Percentiles rank a stretch among this genome's conserved stretches.
Evolutionary conservation across 2,329 filamentous ascomycete genomes (phyloP).

Genomic region (Arthrobotrys musiformis): DNA sequence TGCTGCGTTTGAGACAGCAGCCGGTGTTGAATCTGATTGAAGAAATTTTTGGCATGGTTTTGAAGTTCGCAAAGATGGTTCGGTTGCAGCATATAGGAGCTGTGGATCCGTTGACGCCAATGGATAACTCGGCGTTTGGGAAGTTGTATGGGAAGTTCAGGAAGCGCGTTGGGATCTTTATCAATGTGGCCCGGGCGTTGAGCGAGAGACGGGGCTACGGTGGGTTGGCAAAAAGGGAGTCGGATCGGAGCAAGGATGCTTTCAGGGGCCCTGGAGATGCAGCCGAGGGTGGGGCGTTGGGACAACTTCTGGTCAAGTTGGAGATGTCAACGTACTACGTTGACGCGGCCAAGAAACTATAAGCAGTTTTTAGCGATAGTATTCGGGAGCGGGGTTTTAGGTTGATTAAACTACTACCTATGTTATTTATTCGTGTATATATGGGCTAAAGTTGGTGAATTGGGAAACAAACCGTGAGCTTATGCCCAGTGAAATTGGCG

Average conservation of each 20-base stretch:
- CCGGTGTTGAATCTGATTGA: conserved; percentile 79
- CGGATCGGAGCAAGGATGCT: conserved; percentile 61
- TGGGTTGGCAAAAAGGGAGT: conserved; percentile 62
- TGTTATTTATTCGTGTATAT: conserved; percentile 6
- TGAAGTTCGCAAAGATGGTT: conserved; percentile 71
- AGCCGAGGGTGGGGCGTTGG: conserved; percentile 71
- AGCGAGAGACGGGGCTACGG: conserved; percentile 71
- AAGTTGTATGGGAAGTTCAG: conserved; percentile 74
- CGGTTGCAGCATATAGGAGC: conserved; percentile 57
- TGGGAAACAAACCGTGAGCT: neutral
- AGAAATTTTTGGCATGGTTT: conserved; percentile 77
- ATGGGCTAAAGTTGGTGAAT: neutral
- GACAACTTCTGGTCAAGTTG: conserved; percentile 74
- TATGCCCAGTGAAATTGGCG: conserved; percentile 20
- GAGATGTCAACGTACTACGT: conserved; percentile 68
- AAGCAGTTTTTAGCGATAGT: neutral
- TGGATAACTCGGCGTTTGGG: conserved; percentile 62
- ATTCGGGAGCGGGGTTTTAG: neutral
- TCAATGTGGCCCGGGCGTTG: conserved; percentile 76
- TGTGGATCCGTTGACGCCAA: conserved; percentile 26
- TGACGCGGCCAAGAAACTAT: conserved; percentile 49
- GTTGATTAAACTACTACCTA: neutral
- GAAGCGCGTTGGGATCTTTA: conserved; percentile 78
- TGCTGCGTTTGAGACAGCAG: conserved; percentile 79
- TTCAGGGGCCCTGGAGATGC: conserved; percentile 58